phyloP scores from a whole-genome alignment of 2,329 filamentous ascomycete species.

The Whalleya microplaca region DNA sequence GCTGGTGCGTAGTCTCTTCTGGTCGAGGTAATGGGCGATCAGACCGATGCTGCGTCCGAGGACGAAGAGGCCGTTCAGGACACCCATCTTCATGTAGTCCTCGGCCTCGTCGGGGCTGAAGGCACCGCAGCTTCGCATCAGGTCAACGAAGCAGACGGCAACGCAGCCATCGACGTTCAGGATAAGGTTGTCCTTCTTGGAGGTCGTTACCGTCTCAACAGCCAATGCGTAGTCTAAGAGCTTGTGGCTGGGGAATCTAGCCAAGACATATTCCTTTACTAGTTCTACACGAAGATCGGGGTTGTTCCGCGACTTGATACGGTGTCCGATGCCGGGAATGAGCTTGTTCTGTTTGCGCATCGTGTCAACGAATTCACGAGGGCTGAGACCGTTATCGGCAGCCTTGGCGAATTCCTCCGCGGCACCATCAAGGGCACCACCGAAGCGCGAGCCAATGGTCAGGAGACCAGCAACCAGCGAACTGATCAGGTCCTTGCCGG shows the following conservation, averaged over 20 bases:
- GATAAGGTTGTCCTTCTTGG: slow-evolving; percentile 99
- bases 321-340: slow-evolving; percentile 98
- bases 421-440: slow-evolving; percentile 96
- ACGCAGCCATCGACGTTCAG: slow-evolving; percentile 98
- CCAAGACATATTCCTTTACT: slow-evolving; percentile 97
- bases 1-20: slow-evolving; percentile 98
- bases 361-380: slow-evolving; percentile 96
- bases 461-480: slow-evolving; percentile 94
- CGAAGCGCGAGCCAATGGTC: slow-evolving; percentile 97
- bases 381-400: slow-evolving; percentile 96
- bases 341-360: slow-evolving; percentile 99
- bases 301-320: slow-evolving; percentile 99
- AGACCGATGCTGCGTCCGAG: slow-evolving; percentile 96
- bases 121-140: slow-evolving; percentile 96
- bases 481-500: slow-evolving; percentile 97
- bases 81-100: slow-evolving; percentile 99
- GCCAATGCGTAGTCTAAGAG: slow-evolving; percentile 98
- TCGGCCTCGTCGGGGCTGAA: slow-evolving; percentile 96
- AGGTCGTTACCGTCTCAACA: slow-evolving; percentile 96
- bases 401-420: slow-evolving; percentile 98
- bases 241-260: slow-evolving; percentile 97
- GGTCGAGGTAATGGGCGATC: slow-evolving; percentile 99
- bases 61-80: slow-evolving; percentile 98
- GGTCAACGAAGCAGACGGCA: slow-evolving; percentile 97
- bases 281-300: slow-evolving; percentile 99